These are phyloP conservation scores for Rhizophora mangle DNA, from an alignment of 345 rosid species.

Conservation along the genomic window DNA sequence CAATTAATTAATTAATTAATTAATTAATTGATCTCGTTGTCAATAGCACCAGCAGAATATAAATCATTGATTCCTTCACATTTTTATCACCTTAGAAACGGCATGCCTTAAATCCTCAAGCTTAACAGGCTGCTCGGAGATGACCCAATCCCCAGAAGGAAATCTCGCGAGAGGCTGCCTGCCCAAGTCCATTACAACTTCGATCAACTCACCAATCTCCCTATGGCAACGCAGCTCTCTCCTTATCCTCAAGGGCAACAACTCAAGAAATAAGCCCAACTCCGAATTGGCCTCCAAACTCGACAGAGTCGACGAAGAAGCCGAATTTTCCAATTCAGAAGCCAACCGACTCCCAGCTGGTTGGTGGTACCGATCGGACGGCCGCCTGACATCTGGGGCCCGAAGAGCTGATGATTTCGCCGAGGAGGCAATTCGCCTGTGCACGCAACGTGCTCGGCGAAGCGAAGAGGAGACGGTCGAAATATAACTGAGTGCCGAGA, in stretches of 20 bases:
- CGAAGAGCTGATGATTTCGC: conserved; percentile 34
- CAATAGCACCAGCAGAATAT: too few relatives aligned
- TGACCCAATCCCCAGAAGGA: conserved; percentile 90
- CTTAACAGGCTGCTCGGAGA: conserved; percentile 61
- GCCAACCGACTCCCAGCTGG: conserved; percentile 39
- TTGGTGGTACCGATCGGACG: conserved; percentile 32
- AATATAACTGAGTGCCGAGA: conserved; percentile 36
- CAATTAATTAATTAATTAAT: too few relatives aligned
- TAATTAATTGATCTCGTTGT: too few relatives aligned
- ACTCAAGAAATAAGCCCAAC: conserved; percentile 67
- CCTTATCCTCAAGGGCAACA: conserved; percentile 67
- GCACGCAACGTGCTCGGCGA: conserved; percentile 55
- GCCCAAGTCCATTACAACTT: conserved; percentile 93
- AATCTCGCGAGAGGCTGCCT: conserved; percentile 88
- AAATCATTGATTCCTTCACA: not conserved
- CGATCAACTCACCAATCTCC: conserved; percentile 68
- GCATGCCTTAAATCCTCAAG: conserved; percentile 75
- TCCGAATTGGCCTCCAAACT: conserved; percentile 36
- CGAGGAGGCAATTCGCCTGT: conserved; percentile 41
- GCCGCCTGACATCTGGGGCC: conserved; percentile 55
- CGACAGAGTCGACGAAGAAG: conserved; percentile 18
- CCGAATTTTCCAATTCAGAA: conserved; percentile 24
- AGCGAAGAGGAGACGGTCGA: conserved; percentile 54
- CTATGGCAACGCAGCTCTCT: conserved; percentile 49
- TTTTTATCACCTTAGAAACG: conserved; percentile 59